phyloP scores from a whole-genome alignment of 768 basidiomycete species.

The Mycena latifolia region DNA sequence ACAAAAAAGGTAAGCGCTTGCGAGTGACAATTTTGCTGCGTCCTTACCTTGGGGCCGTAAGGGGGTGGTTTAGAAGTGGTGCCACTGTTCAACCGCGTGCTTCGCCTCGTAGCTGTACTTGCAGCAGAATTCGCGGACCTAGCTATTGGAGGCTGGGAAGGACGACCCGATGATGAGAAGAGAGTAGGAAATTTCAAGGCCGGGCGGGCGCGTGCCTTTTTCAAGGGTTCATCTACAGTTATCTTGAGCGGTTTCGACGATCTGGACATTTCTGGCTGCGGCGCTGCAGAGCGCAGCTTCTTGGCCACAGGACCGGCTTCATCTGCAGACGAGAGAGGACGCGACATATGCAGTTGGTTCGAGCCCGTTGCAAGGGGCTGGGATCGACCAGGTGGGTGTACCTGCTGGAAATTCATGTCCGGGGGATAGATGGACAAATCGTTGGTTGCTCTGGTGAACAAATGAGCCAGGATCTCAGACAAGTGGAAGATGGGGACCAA shows the following conservation, averaged over 20 bases:
- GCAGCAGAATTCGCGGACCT: slow-evolving; percentile 61
- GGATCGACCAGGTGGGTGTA: slow-evolving; percentile 57
- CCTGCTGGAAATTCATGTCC: slow-evolving; percentile 71
- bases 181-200: slow-evolving; percentile 88
- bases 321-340: slow-evolving; percentile 86
- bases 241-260: slow-evolving; percentile 70
- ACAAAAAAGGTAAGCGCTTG: slow-evolving; percentile 7
- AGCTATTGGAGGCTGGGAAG: slow-evolving; percentile 79
- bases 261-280: slow-evolving; percentile 65
- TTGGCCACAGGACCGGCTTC: slow-evolving; percentile 85
- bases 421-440: slow-evolving; percentile 66
- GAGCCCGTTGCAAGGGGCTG: slow-evolving; percentile 54
- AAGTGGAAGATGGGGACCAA: slow-evolving; percentile 46
- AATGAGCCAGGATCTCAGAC: slow-evolving; percentile 12
- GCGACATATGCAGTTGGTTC: slow-evolving; percentile 64
- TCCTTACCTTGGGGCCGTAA: slow-evolving; percentile 67
- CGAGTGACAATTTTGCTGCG: background rate
- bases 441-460: slow-evolving; percentile 60
- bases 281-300: slow-evolving; percentile 74
- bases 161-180: slow-evolving; percentile 89
- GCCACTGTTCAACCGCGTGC: slow-evolving; percentile 77
- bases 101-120: slow-evolving; percentile 72
- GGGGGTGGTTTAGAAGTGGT: slow-evolving; percentile 60
- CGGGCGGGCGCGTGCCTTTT: slow-evolving; percentile 94
- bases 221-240: slow-evolving; percentile 76